A percentile compares a stretch with the other conserved stretches of the same genome.
phyloP scores from a whole-genome alignment of 345 rosid genomes.

The Eucalyptus pauciflora region DNA sequence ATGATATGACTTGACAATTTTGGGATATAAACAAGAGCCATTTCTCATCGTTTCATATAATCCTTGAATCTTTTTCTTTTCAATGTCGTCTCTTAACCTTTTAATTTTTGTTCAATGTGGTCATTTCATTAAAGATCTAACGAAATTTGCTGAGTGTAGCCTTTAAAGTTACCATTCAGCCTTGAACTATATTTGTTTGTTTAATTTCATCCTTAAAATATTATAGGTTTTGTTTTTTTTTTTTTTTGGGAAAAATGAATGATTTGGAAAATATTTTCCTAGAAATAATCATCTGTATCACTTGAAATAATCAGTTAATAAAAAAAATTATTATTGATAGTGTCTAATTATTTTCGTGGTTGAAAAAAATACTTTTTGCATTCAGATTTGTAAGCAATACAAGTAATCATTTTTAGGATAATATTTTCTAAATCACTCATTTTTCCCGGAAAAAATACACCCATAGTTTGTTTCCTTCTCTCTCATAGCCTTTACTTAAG shows the following conservation, averaged over 20 bases:
- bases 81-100: not conserved
- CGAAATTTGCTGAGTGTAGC: not conserved
- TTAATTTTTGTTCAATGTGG: not conserved
- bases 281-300: rapidly evolving
- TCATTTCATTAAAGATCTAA: not conserved
- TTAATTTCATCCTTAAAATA: not conserved
- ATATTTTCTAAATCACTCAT: not conserved
- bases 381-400: not conserved
- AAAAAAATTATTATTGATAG: too few species aligned
- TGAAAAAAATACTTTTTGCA: too few species aligned
- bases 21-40: not conserved
- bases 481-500: not conserved
- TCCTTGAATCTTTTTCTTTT: not conserved
- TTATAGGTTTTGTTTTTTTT: not conserved
- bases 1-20: not conserved
- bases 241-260: too few species aligned
- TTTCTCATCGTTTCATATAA: not conserved
- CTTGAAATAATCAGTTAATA: too few species aligned
- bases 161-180: not conserved
- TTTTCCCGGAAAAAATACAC: rapidly evolving
- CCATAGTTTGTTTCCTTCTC: not conserved
- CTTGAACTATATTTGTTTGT: not conserved
- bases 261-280: too few species aligned
- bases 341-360: too few species aligned
- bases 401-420: too few species aligned